Base-by-base conservation (phyloP, 345 rosid genomes). In the Luvunga scandens region DNA sequence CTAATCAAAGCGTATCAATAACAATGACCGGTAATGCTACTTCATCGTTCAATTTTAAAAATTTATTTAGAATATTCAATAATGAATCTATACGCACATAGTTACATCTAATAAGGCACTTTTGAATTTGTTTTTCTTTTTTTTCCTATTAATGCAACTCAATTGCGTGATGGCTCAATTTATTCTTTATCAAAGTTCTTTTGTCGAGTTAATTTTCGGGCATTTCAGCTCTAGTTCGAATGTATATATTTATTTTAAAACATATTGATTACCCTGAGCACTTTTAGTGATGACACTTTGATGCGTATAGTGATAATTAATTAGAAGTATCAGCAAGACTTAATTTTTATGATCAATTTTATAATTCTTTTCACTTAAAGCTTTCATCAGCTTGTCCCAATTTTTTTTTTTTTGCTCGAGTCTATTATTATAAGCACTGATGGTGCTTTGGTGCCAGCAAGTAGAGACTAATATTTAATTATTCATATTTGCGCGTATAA, bases 1-100 rank as follows among this genome's bases (percentile, higher is more conserved):
- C 21, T 3, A 18, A 66, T 24, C 28, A 4, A 45, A 75, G 31
- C 31, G 21, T 13, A 34, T 66, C 53, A 66, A 36, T n/a, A 53
- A 67, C 72, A 34, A 76, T 76, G 79, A 76, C 73, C 3, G 79
- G 79, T 76, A 76, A n/a, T 65, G 22, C 59, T 75, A 24, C 9
- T 19, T 28, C 57, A 16, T 7, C 28, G 22, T 60, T 60, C 13
- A 7, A 36, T 13, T 72, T 57, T 2, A 21, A 72, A n/a, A 30
- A 57, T 50, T 3, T 25, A 31, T 57, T 34, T 73, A 34, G 6
- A 27, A 25, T 62, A 28, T 9, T 18, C 56, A 42, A 38, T 22
- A 39, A 9, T 13, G 38, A 63, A 75, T 63, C 33, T 30, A 21
- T 12, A 75, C 13, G 48, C 48, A 12, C 4, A 13, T 45, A 4